These are phyloP conservation scores for Quercus phellos DNA, from an alignment of 331 rosid genomes.

Conservation along the genomic window DNA sequence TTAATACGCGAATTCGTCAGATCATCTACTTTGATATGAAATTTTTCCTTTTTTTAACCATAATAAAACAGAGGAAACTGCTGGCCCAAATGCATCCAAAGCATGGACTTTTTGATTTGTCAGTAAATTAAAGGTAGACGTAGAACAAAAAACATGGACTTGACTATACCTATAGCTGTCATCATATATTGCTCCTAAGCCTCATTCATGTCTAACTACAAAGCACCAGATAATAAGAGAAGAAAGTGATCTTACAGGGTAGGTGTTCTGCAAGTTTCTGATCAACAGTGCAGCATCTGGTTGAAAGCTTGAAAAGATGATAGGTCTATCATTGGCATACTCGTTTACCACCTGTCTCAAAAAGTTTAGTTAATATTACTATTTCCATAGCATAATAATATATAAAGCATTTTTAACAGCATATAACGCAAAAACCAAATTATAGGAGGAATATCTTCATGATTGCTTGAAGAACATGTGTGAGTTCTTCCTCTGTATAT, in stretches of 20 bases:
- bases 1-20: no score
- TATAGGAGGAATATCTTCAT: constrained; percentile 21
- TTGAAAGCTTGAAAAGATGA: constrained; percentile 66
- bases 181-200: background rate
- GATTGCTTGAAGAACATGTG: constrained; percentile 41
- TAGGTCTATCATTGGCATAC: constrained; percentile 53
- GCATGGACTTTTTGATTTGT: no score
- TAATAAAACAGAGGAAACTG: background rate
- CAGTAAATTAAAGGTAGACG: no score
- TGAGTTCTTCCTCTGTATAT: constrained; percentile 42
- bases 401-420: background rate
- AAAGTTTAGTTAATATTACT: background rate
- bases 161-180: background rate
- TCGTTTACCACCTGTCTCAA: constrained; percentile 45
- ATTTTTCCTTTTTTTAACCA: background rate
- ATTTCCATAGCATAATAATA: background rate
- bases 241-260: constrained; percentile 48
- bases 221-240: background rate
- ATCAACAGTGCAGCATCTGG: constrained; percentile 74
- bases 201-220: background rate
- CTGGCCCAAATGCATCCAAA: background rate
- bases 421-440: background rate
- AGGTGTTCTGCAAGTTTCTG: constrained; percentile 47
- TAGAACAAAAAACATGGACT: background rate
- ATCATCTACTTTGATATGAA: no score